Evolutionary conservation across 768 basidiomycete genomes (phyloP), one percentile per base, ranked within the genome.

Genomic region (Macrolepiota fuliginosa): DNA sequence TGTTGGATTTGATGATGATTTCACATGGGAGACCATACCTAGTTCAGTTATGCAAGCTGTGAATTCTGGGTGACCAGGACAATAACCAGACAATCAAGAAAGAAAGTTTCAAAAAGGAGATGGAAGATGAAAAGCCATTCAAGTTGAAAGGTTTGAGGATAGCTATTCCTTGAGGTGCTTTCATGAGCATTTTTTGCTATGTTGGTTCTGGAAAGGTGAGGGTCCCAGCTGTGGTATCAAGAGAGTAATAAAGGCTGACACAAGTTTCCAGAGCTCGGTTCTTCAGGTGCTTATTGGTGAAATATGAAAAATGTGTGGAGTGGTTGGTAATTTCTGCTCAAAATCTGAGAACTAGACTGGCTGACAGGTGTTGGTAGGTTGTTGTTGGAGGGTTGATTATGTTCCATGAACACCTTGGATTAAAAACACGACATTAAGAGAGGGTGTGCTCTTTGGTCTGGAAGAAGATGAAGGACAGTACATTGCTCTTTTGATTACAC

Each of bases 391-490:
- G 87, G 13, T 73, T 75, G 1, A 73, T 85, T 6, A 87, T 67
- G 83, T 84, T 0, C 82, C 87, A 4, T 86, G 88, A 68, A 70
- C 77, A 24, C 74, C 88, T 0, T 90, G 88, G 88, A 86, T 90
- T 65, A 73, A 74, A 67, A 87, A 87, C 69, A 87, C 86, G 0
- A 90, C 87, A 0, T 72, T 93, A 25, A 79, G 85, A 25, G 83
- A 89, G 55, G 93, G 93, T 70, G 83, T 94, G 64, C 67, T 86
- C 0, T 93, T 94, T 68, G 91, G 90, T 0, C 80, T 84, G 65
- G 73, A 77, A 5, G 86, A 85, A 59, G 83, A 92, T 56, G 83
- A 86, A 42, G 76, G 78, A 12, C 79, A 73, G 83, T 83, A 45
- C 19, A 68, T 64, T 42, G n/a, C 12, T 25, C 13, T n/a, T 3